Evolutionary conservation across 805 yeast species (phyloP).

Genomic region (Barnettozyma salicaria): DNA sequence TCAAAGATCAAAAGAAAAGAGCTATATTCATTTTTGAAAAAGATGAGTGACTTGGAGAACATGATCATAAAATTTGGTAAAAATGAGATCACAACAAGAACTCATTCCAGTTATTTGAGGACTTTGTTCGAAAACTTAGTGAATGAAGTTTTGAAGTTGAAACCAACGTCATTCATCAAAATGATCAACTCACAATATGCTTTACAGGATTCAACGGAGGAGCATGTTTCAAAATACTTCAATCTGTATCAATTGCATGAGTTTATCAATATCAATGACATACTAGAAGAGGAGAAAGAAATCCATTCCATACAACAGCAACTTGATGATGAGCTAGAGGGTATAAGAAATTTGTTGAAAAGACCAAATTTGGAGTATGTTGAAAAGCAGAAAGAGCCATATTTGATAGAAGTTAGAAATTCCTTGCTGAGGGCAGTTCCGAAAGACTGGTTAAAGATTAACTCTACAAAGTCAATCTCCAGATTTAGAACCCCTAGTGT

Average conservation of each 20-base stretch:
- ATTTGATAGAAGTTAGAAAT: slow-evolving; percentile 70
- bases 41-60: slow-evolving; percentile 31
- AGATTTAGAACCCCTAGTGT: slow-evolving; percentile 67
- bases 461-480: slow-evolving; percentile 60
- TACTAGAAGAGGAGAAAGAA: slow-evolving; percentile 33
- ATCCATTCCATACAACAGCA: slow-evolving; percentile 37
- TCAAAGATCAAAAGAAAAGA: slow-evolving; percentile 55
- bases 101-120: slow-evolving; percentile 32
- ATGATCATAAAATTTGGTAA: slow-evolving; percentile 26
- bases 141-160: slow-evolving; percentile 26
- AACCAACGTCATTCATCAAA: slow-evolving; percentile 32
- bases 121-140: slow-evolving; percentile 35
- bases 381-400: slow-evolving; percentile 59
- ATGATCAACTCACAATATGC: slow-evolving; percentile 49
- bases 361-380: slow-evolving; percentile 53
- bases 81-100: slow-evolving; percentile 21
- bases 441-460: slow-evolving; percentile 67
- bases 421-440: slow-evolving; percentile 52
- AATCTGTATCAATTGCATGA: slow-evolving; percentile 30
- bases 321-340: slow-evolving; percentile 47
- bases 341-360: slow-evolving; percentile 39
- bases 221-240: slow-evolving; percentile 40
- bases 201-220: slow-evolving; percentile 43
- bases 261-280: slow-evolving; percentile 18
- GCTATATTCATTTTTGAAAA: slow-evolving; percentile 44